Evolutionary conservation across 768 basidiomycete species (phyloP).

Genomic region (Hygrocybe punicea): DNA sequence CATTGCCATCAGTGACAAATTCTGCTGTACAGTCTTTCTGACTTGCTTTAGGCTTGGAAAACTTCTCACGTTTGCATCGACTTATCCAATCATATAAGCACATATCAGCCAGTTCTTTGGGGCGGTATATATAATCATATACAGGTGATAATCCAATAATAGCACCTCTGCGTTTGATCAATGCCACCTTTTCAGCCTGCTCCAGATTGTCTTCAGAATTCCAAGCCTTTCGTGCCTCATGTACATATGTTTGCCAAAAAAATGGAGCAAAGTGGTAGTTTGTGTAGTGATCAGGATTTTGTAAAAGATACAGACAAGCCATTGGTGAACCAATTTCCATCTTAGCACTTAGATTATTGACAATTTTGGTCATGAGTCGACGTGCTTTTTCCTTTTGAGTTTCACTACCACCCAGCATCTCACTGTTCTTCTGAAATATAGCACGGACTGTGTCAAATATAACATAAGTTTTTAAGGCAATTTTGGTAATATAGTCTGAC

Average conservation of each 20-base stretch:
- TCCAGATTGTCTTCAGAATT: slow-evolving; percentile 5
- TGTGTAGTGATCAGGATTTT: slow-evolving; percentile 40
- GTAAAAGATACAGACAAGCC: slow-evolving; percentile 26
- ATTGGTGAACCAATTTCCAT: not conserved
- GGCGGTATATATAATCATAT: slow-evolving; percentile 33
- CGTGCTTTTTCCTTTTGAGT: too few species aligned
- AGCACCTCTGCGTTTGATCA: slow-evolving; percentile 14
- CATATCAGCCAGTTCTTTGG: too few species aligned
- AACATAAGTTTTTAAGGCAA: slow-evolving; percentile 35
- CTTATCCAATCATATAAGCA: too few species aligned
- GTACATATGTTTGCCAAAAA: slow-evolving; percentile 33
- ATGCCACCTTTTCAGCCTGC: slow-evolving; percentile 18
- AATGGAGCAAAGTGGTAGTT: slow-evolving; percentile 33
- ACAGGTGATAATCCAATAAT: slow-evolving; percentile 24
- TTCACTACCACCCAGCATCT: slow-evolving; percentile 16
- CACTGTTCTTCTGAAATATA: slow-evolving; percentile 24
- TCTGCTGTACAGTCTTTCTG: too few species aligned
- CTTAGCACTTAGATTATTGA: too few species aligned
- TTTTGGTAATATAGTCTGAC: slow-evolving; percentile 32
- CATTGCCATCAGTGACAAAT: too few species aligned
- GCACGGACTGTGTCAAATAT: slow-evolving; percentile 33
- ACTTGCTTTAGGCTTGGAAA: too few species aligned
- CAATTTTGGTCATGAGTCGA: too few species aligned
- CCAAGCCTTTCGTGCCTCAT: slow-evolving; percentile 20
- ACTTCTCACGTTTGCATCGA: too few species aligned